These are phyloP conservation scores for Acidomyces sp. DNA, from an alignment of 495 filamentous ascomycete species.

Conservation along the genomic window DNA sequence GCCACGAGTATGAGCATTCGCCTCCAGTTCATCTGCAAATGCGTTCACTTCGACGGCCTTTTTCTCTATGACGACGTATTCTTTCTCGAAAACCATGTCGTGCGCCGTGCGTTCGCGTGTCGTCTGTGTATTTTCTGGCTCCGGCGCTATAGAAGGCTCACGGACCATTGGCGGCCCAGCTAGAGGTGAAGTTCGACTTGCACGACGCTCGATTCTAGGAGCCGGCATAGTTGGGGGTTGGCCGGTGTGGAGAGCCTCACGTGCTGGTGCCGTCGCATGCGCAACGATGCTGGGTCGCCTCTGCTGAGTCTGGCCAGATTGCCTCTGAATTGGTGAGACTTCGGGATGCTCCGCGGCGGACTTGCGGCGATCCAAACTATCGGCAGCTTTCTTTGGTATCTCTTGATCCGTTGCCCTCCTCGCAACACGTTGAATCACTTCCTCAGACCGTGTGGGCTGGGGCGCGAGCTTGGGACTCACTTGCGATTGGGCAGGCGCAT, in stretches of 20 bases:
- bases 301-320: slow-evolving; percentile 16
- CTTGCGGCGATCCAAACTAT: slow-evolving; percentile 1
- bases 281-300: slow-evolving; percentile 30
- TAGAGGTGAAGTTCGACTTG: slow-evolving; percentile 37
- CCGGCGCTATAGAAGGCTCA: slow-evolving; percentile 28
- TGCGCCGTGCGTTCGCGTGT: slow-evolving; percentile 67
- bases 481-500: background rate
- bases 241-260: slow-evolving; percentile 37
- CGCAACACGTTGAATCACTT: slow-evolving; percentile 6
- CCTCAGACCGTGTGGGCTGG: slow-evolving; percentile 6
- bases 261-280: slow-evolving; percentile 49
- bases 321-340: slow-evolving; percentile 8
- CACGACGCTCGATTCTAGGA: slow-evolving; percentile 35
- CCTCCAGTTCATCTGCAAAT: slow-evolving; percentile 84
- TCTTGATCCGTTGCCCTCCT: slow-evolving; percentile 14
- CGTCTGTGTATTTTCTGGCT: slow-evolving; percentile 32
- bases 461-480: slow-evolving; percentile 2
- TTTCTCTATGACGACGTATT: slow-evolving; percentile 95
- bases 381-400: background rate
- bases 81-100: slow-evolving; percentile 77
- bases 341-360: background rate
- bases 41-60: slow-evolving; percentile 90
- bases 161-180: slow-evolving; percentile 34
- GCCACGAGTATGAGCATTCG: slow-evolving; percentile 40
- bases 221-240: slow-evolving; percentile 9